Base-by-base conservation (phyloP, 148 eudicot genomes). In the Vaccinium corymbosum region DNA sequence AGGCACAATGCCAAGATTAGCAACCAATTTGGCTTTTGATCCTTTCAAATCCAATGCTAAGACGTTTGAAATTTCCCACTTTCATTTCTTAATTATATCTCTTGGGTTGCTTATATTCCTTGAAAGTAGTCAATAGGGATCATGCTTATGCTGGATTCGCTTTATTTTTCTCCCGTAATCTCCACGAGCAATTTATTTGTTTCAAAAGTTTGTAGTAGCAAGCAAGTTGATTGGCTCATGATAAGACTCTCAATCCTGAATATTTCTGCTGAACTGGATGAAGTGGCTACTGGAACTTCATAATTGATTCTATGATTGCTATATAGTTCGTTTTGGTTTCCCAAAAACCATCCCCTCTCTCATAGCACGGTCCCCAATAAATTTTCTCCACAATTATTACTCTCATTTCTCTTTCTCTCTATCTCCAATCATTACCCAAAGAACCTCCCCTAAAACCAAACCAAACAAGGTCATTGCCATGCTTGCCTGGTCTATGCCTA, bases 51-150 rank as follows among this genome's bases (percentile, higher is more conserved):
- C 32, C 46, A 79, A 32, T 79, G 7, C 64, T 32, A 79, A 79
- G 81, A 53, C 35, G 25, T 79, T 78, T 35, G 46, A 32, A 35
- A 79, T 79, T 55, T 61, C 66, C 49, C 56, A 49, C 56, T 17
- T 49, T 3, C 25, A 38, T 35, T 32, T 38, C 49, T 17, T 42
- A 17, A 42, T 20, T 2, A 42, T 16, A 17, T 73, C 15, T 42
- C 49, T 72, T 72, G 76, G 20, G 76, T 38, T 38, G 49, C 38
- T 73, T 38, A 15, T 73, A 38, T 35, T 32, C 48, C 49, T 72
- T 72, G n/a, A 35, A 72, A 7, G 76, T 38, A 38, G 16, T 72
- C 3, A 17, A 15, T 72, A 38, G 55, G 27, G 22, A 10, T 76
- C 22, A 42, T 72, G n/a, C 9, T 32, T 73, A 10, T 76, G 76